These are phyloP conservation scores for Excoecaria cochinchinensis DNA, from an alignment of 345 rosid species.

Conservation along the genomic window DNA sequence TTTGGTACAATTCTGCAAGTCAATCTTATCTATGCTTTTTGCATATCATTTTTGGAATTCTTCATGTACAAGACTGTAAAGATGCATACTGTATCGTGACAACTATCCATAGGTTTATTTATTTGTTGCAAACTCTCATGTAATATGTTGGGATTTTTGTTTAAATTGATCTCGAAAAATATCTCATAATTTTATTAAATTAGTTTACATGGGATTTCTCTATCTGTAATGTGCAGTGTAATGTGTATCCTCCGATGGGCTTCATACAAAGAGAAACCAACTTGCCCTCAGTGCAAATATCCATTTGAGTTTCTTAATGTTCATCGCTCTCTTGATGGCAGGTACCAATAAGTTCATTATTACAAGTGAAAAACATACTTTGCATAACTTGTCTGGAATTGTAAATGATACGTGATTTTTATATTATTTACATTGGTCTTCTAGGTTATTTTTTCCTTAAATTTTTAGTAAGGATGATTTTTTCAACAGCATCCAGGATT, in stretches of 20 bases:
- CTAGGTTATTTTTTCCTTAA: not conserved
- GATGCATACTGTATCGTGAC: not conserved
- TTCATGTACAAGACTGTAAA: not conserved
- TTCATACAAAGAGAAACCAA: slow-evolving; percentile 56
- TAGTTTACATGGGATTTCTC: slow-evolving; percentile 1
- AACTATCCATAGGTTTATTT: not conserved
- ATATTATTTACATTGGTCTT: not conserved
- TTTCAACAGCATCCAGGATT: slow-evolving; percentile 60
- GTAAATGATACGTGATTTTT: not conserved
- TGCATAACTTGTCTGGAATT: not conserved
- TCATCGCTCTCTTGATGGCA: slow-evolving; percentile 84
- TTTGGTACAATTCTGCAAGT: no score
- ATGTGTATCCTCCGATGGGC: slow-evolving; percentile 93
- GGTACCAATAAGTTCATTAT: slow-evolving; percentile 37
- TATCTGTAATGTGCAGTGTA: slow-evolving; percentile 52
- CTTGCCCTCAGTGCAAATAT: slow-evolving; percentile 91
- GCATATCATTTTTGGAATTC: no score
- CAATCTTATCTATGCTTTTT: no score
- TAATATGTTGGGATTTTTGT: not conserved
- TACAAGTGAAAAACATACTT: not conserved
- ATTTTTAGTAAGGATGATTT: not conserved
- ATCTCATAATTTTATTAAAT: not conserved
- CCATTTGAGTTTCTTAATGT: slow-evolving; percentile 82
- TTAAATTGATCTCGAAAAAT: not conserved
- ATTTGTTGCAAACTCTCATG: not conserved